Evolutionary conservation across 1,284 basidiomycete species (phyloP), one percentile per base, ranked within the genome.

Genomic region (Pseudozyma sp.): DNA sequence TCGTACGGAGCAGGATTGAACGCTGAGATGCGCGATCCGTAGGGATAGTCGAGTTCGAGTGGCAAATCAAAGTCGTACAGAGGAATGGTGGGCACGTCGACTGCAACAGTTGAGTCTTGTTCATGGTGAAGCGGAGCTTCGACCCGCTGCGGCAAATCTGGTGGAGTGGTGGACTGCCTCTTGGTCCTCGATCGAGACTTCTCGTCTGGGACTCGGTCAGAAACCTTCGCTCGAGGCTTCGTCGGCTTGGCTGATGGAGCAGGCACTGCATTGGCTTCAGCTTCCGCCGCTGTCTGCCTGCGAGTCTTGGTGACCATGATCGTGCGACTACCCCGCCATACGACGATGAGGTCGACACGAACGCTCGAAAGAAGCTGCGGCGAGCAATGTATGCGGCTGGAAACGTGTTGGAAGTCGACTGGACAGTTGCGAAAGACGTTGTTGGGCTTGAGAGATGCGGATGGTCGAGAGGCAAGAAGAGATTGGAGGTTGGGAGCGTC

Each of bases 41-140:
- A 46, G 0, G 61, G 58, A 37, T 16, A 31, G 17, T 68, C 60
- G 17, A 57, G 48, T 43, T 72, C 69, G 16, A 72, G 55, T 1
- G 59, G 69, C 39, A 72, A 42, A 30, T 72, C 65, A 56, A 72
- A 72, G 44, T 72, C 69, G 31, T 40, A 68, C 33, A 72, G 56
- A 40, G 69, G 69, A 43, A 72, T 72, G 39, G 69, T 72, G 17
- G 69, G 33, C n/a, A 55, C 29, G 0, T 56, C 14, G 2, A 17
- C n/a, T 11, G 31, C 40, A 31, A 1, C 24, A 31, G 48, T 44
- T 35, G 10, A 10, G 44, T 1, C 31, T 43, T 34, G 4, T 35
- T n/a, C 4, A 33, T 6, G 37, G 37, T 14, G 24, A 24, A 24
- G 24, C 24, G 24, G 24, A 24, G 24, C 24, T 24, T 24, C 24